These are phyloP conservation scores for Microbotryomycetes sp. DNA, from an alignment of 1,284 basidiomycete genomes.

Conservation along the genomic window DNA sequence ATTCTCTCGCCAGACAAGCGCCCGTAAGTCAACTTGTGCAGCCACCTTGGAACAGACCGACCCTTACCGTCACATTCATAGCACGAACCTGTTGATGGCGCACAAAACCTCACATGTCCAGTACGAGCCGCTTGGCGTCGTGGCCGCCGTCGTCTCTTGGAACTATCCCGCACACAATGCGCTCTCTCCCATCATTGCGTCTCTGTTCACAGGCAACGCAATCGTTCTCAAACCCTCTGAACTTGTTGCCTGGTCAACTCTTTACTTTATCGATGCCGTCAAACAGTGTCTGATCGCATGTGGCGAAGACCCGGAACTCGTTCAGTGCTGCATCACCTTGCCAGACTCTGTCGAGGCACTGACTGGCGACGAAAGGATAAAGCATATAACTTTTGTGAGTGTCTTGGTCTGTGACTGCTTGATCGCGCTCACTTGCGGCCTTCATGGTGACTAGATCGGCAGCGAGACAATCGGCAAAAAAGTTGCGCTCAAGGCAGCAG, in stretches of 20 bases:
- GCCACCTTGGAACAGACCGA: too few relatives aligned
- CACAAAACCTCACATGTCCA: conserved; percentile 75
- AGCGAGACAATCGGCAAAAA: conserved; percentile 80
- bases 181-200: conserved; percentile 83
- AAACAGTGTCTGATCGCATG: conserved; percentile 64
- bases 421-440: neutral
- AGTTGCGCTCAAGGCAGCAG: conserved; percentile 45
- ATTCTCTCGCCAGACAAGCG: conserved; percentile 63
- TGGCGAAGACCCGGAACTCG: conserved; percentile 67
- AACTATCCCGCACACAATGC: conserved; percentile 58
- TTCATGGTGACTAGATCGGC: conserved; percentile 53
- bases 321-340: conserved; percentile 80
- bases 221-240: conserved; percentile 90
- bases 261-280: conserved; percentile 71
- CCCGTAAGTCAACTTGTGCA: conserved; percentile 44
- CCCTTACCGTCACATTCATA: conserved; percentile 23
- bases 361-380: conserved; percentile 69
- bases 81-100: conserved; percentile 64
- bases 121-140: conserved; percentile 89
- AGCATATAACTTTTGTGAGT: conserved; percentile 50
- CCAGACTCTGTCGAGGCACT: conserved; percentile 77
- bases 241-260: conserved; percentile 66
- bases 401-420: neutral
- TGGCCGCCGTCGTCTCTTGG: conserved; percentile 89
- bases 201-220: conserved; percentile 82